Conservation (phyloP, 176 grass and related monocot species). For the Aechmea fasciata region DNA sequence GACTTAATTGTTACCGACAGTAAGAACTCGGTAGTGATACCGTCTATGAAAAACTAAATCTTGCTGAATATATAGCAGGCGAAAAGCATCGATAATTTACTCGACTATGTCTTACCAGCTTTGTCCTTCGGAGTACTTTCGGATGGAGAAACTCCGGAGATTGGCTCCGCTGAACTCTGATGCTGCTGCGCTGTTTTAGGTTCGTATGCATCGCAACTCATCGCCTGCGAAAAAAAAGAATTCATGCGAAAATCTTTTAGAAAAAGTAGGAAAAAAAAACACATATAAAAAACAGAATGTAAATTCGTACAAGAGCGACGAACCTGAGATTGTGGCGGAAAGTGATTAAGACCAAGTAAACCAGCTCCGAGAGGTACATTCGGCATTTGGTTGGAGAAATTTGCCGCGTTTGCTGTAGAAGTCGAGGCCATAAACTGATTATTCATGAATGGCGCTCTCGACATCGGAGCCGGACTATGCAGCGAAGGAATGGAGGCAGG, state of each 20-base stretch:
- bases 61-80: too few species aligned
- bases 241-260: background rate
- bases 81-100: background rate
- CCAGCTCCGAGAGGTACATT: slow-evolving; percentile 9
- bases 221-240: slow-evolving; percentile 24
- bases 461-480: slow-evolving; percentile 28
- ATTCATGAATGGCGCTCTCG: slow-evolving; percentile 27
- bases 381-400: slow-evolving; percentile 29
- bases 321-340: slow-evolving; percentile 44
- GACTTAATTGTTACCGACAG: too few species aligned
- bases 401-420: slow-evolving; percentile 21
- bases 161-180: slow-evolving; percentile 18
- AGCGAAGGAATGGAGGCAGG: too few species aligned
- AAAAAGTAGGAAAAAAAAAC: background rate
- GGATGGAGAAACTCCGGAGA: slow-evolving; percentile 6
- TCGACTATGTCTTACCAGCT: background rate
- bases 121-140: background rate
- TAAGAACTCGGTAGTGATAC: too few species aligned
- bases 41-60: too few species aligned
- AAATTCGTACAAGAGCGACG: background rate
- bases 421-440: slow-evolving; percentile 28
- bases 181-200: slow-evolving; percentile 31
- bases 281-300: background rate
- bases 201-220: slow-evolving; percentile 36
- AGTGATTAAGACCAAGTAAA: slow-evolving; percentile 23